A percentile compares a stretch with the other conserved stretches of the same genome.
phyloP scores from a whole-genome alignment of 1,284 basidiomycete species.

The Stygiomarasmius scandens region DNA sequence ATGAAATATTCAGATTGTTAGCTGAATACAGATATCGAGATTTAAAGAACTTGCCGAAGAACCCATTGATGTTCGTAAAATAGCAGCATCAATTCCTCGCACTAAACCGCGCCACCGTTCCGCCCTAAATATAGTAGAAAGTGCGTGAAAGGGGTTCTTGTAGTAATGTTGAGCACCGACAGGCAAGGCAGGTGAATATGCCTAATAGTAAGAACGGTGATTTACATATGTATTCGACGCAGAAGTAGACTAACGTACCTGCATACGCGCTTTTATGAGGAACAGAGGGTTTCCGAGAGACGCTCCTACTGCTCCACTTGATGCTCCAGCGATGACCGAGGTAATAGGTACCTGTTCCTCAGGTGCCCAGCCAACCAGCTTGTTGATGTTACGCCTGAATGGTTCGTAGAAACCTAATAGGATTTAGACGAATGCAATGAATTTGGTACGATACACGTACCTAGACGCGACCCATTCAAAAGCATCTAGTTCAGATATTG shows the following conservation, averaged over 20 bases:
- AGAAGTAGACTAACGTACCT: conserved; percentile 51
- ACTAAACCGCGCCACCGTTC: conserved; percentile 84
- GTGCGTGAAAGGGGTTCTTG: conserved; percentile 80
- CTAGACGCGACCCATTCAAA: conserved; percentile 92
- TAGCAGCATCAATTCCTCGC: conserved; percentile 92
- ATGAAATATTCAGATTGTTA: conserved; percentile 1
- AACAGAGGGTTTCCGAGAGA: conserved; percentile 93
- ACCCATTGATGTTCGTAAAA: conserved; percentile 93
- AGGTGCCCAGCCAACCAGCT: conserved; percentile 62
- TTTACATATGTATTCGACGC: conserved; percentile 1
- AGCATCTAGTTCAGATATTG: conserved; percentile 61
- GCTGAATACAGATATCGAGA: not conserved
- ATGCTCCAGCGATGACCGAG: conserved; percentile 83
- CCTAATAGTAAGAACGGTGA: conserved; percentile 43
- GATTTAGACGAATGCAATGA: not conserved
- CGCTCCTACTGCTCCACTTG: conserved; percentile 89
- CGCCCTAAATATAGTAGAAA: conserved; percentile 76
- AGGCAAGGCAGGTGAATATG: conserved; percentile 91
- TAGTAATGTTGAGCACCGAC: conserved; percentile 95
- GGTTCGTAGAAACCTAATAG: conserved; percentile 92
- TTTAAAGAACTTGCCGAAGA: conserved; percentile 63
- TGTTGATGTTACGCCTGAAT: conserved; percentile 76
- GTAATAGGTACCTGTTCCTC: conserved; percentile 72
- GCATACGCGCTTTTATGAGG: conserved; percentile 96
- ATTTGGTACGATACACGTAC: conserved; percentile 42